Conservation (phyloP, 78 protist species). For the Dictyostelium firmibasis region DNA sequence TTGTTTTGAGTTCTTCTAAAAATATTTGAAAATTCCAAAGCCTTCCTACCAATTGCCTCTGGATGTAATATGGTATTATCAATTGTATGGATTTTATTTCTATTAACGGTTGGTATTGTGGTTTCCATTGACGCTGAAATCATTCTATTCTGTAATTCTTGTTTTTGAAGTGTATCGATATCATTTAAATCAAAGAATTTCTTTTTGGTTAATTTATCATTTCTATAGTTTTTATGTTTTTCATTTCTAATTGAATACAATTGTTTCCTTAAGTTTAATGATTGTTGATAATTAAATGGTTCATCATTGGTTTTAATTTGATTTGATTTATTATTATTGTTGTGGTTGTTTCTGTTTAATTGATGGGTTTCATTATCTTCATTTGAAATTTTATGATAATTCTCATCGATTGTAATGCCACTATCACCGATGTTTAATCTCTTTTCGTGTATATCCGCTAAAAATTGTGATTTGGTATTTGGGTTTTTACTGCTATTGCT, state of each 20-base stretch:
- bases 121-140: constrained; percentile 2
- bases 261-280: constrained; percentile 13
- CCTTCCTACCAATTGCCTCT: constrained; percentile 58
- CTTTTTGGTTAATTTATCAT: constrained; percentile 19
- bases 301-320: neutral
- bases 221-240: constrained; percentile 30
- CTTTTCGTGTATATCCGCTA: constrained; percentile 54
- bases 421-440: constrained; percentile 6
- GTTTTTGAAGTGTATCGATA: neutral
- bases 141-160: neutral
- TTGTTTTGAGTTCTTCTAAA: neutral
- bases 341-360: neutral
- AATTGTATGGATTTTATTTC: constrained; percentile 9
- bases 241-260: constrained; percentile 5
- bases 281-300: neutral
- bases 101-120: neutral
- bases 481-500: neutral
- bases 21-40: constrained; percentile 41
- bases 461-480: neutral
- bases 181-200: constrained; percentile 11
- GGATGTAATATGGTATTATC: constrained; percentile 14
- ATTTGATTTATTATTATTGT: neutral
- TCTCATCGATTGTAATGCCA: neutral
- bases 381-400: neutral
- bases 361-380: neutral